These are phyloP conservation scores for Sugiyamaella lignohabitans DNA, from an alignment of 805 yeast species.

Conservation along the genomic window DNA sequence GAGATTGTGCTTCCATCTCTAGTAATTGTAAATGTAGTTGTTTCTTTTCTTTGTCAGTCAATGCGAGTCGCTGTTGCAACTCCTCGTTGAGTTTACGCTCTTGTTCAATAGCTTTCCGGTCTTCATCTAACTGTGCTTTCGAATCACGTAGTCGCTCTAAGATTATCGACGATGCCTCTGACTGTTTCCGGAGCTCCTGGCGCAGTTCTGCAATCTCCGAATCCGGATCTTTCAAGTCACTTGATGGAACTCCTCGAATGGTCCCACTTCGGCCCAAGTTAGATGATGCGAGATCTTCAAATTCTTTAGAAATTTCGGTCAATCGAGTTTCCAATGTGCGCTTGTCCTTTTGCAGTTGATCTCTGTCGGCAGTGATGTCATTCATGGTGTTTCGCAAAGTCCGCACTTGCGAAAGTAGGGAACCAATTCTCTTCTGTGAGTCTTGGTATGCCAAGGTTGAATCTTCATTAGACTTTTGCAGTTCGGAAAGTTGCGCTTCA, in stretches of 20 bases:
- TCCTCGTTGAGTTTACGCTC: constrained; percentile 23
- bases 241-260: neutral
- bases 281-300: constrained; percentile 32
- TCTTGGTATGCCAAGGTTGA: constrained; percentile 40
- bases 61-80: constrained; percentile 25
- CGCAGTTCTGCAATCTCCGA: constrained; percentile 14
- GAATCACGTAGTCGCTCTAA: constrained; percentile 19
- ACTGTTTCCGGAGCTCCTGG: constrained; percentile 13
- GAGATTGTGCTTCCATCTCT: constrained; percentile 22
- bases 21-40: constrained; percentile 21
- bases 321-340: constrained; percentile 41
- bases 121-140: constrained; percentile 34
- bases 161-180: constrained; percentile 14
- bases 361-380: constrained; percentile 58
- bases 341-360: constrained; percentile 48
- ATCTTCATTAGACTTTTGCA: constrained; percentile 39
- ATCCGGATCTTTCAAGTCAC: neutral
- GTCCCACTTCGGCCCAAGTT: neutral
- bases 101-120: constrained; percentile 21
- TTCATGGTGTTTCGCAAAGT: constrained; percentile 54
- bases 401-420: constrained; percentile 46
- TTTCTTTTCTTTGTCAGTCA: constrained; percentile 31
- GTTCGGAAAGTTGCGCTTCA: constrained; percentile 28
- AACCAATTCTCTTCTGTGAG: constrained; percentile 39
- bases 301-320: constrained; percentile 36